phyloP scores from a whole-genome alignment of 306 rosid genomes.

The Casuarina equisetifolia region DNA sequence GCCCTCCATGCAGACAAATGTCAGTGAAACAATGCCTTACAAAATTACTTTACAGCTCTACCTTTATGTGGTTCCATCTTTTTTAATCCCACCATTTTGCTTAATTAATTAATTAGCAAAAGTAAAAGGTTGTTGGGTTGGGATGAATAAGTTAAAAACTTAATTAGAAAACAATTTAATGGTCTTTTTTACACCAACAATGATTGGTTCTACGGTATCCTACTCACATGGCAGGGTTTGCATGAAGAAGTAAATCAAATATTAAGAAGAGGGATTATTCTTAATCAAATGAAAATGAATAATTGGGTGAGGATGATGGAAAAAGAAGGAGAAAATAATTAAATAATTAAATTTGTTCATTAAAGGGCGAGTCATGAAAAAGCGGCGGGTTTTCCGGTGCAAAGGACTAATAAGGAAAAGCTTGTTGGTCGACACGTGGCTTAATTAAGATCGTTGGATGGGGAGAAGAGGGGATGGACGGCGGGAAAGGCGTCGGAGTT shows the following conservation, averaged over 20 bases:
- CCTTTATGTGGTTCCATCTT: not conserved
- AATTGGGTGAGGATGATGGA: not conserved
- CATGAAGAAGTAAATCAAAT: not conserved
- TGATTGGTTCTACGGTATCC: no score
- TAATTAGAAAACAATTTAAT: not conserved
- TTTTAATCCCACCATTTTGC: not conserved
- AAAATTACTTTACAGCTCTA: conserved; percentile 33
- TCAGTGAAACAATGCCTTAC: conserved; percentile 3
- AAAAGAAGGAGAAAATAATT: not conserved
- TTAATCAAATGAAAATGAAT: not conserved
- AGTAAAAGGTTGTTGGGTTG: not conserved
- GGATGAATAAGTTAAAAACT: not conserved
- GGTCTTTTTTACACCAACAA: no score
- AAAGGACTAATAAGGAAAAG: conserved; percentile 55
- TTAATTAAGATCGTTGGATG: not conserved
- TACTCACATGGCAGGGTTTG: not conserved
- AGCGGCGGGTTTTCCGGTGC: conserved; percentile 97
- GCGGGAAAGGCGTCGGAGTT: no score
- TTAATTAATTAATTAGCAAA: not conserved
- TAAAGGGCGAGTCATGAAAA: conserved; percentile 58
- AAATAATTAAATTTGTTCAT: conserved; percentile 6
- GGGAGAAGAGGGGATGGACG: not conserved
- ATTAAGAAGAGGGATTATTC: not conserved
- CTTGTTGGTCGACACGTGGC: conserved; percentile 53
- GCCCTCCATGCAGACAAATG: conserved; percentile 4